Base-by-base conservation (phyloP, 2,329 filamentous ascomycete species). In the Clonostachys sp. region DNA sequence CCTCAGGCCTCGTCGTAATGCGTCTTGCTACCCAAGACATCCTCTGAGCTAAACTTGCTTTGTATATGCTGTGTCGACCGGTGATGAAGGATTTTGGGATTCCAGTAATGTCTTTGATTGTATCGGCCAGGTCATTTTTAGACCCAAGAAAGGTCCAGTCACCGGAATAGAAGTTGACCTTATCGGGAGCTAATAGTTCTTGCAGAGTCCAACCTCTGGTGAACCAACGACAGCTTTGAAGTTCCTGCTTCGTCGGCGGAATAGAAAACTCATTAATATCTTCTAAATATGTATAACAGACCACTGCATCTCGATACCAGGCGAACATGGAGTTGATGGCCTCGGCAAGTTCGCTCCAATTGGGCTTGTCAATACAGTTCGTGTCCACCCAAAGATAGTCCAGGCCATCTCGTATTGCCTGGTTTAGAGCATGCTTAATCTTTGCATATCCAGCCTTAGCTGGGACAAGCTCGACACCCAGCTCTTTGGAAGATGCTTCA, bases 121-220 rank as follows among this genome's bases (percentile, higher is more conserved):
- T 13, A 9, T 24, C 7, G 5, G n/a, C 41, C n/a, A 38, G 45
- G 30, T 14, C 41, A 33, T 5, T 39, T 41, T 41, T 47, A 41
- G 24, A n/a, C 10, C 48, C 45, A 12, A 51, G 42, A n/a, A 44
- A 42, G 0, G 34, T 18, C 66, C 64, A 70, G 3, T 44, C 42
- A 1, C n/a, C 12, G 39, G 61, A 52, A 51, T 57, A 45, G 36
- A 48, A 47, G 43, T 49, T 49, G 10, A 46, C 33, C 17, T 44
- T 16, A 17, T 47, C 33, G 18, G 51, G 51, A 8, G 51, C 49
- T 6, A 52, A 44, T 34, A 52, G 41, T 40, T 52, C 50, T 34
- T 50, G 42, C 24, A 52, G 45, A 34, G 30, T 57, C 53, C 35
- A 59, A 17, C 45, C 53, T 41, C 44, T 42, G 40, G 39, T 48